Conservation (phyloP, 768 basidiomycete species). For the Saitozyma podzolica region DNA sequence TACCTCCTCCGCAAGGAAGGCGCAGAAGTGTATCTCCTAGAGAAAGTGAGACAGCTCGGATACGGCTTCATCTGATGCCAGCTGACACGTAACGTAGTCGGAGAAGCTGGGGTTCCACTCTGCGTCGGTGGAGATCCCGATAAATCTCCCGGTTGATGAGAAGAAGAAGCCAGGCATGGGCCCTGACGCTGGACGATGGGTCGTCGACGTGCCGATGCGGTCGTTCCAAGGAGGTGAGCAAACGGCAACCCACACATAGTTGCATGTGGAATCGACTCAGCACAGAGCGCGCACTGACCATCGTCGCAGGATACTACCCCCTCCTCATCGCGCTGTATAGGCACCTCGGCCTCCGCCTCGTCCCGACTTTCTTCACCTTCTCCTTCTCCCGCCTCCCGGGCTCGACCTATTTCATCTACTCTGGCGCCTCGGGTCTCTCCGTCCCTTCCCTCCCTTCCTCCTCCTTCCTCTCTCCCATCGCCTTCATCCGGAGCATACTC, state of each 20-base stretch:
- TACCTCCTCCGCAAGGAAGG: constrained; percentile 60
- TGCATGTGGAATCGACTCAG: neutral
- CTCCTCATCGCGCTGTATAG: constrained; percentile 68
- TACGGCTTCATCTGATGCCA: neutral
- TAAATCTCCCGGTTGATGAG: constrained; percentile 14
- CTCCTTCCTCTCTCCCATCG: constrained; percentile 13
- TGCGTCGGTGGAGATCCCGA: constrained; percentile 52
- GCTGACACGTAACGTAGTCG: constrained; percentile 55
- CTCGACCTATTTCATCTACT: constrained; percentile 61
- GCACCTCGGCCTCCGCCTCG: constrained; percentile 63
- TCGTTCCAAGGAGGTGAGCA: constrained; percentile 71
- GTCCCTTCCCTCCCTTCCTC: constrained; percentile 55
- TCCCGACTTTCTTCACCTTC: constrained; percentile 65
- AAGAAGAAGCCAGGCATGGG: constrained; percentile 13
- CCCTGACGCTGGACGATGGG: constrained; percentile 40
- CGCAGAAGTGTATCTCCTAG: constrained; percentile 71
- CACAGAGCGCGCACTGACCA: neutral
- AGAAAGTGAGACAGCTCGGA: constrained; percentile 60
- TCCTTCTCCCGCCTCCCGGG: constrained; percentile 63
- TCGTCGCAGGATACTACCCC: constrained; percentile 66
- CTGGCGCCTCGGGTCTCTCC: constrained; percentile 62
- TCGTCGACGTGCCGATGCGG: constrained; percentile 78
- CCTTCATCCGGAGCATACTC: constrained; percentile 9
- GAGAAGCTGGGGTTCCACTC: constrained; percentile 68
- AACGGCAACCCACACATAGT: constrained; percentile 4